Evolutionary conservation across 345 rosid genomes (phyloP), one percentile per base, ranked within the genome.

Genomic region (Pelargonium nanum): DNA sequence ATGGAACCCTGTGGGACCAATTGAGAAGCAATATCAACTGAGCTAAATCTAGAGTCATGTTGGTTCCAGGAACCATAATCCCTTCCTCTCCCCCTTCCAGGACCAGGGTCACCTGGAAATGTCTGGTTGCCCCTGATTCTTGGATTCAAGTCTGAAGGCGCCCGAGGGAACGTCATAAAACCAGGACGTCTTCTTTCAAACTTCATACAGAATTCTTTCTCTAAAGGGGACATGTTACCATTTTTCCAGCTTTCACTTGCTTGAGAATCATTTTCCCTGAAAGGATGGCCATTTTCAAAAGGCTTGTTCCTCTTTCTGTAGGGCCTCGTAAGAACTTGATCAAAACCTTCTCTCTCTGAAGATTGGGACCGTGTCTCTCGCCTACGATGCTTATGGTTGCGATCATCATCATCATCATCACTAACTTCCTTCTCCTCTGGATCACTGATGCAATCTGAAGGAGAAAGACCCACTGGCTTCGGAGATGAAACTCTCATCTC

Each of bases 361-460:
- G 96, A 85, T 45, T 83, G 86, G 68, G 96, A 80, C 56, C 70
- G 82, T 19, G 82, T 64, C 61, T 85, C 99, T 60, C 78, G 66
- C 66, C 88, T 78, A 44, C 97, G 94, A 70, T 91, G 99, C 72
- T 93, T 92, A 77, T 89, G 96, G 77, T 93, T 92, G 78, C 94
- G 91, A 65, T 91, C 96, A 71, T 93, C 99, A 28, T 93, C 99
- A 65, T 93, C 99, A 53, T 93, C 97, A 63, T 93, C 99, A 55
- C 96, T 93, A 60, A 93, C 74, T 81, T 93, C 99, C 78, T 84
- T 87, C 73, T 88, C 97, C 70, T 87, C 89, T 23, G 88, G 96
- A 66, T 83, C 94, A 77, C 84, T 83, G 55, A 62, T 66, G 62
- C 86, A 85, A 62, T 89, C 86, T 20, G 83, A 73, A 53, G 96